Percentiles rank a stretch among this genome's conserved stretches.
phyloP scores from a whole-genome alignment of 768 basidiomycete species.

The Dentipellis sp. region DNA sequence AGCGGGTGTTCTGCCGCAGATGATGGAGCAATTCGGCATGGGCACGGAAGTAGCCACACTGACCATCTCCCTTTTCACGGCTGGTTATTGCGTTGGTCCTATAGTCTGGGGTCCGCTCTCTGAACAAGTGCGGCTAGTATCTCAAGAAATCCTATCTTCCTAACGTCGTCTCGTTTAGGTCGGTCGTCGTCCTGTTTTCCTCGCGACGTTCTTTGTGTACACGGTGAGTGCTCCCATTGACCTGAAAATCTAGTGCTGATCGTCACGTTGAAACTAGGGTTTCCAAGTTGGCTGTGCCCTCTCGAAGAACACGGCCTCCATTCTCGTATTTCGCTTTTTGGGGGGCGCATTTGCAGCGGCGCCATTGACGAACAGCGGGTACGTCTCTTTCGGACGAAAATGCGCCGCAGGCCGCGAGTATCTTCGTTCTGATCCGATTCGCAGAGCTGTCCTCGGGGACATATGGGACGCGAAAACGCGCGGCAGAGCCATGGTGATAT shows the following conservation, averaged over 20 bases:
- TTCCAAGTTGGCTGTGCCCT: slow-evolving; percentile 61
- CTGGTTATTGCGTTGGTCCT: slow-evolving; percentile 43
- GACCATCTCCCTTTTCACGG: slow-evolving; percentile 53
- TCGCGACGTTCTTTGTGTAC: slow-evolving; percentile 48
- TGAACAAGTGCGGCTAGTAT: slow-evolving; percentile 22
- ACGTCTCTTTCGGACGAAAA: slow-evolving; percentile 7
- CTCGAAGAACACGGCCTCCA: slow-evolving; percentile 46
- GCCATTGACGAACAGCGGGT: slow-evolving; percentile 65
- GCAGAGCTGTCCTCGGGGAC: slow-evolving; percentile 41
- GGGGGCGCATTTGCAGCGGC: slow-evolving; percentile 63
- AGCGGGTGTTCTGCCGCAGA: slow-evolving; percentile 33
- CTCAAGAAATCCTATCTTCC: slow-evolving; percentile 29
- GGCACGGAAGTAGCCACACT: slow-evolving; percentile 42
- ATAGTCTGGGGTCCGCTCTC: slow-evolving; percentile 16
- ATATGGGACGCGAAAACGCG: slow-evolving; percentile 54
- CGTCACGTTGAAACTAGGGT: slow-evolving; percentile 23
- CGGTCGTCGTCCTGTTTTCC: slow-evolving; percentile 52
- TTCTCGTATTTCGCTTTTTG: slow-evolving; percentile 67
- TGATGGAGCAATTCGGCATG: slow-evolving; percentile 40
- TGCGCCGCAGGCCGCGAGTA: too few relatives aligned
- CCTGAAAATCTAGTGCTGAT: neutral
- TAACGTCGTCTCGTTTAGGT: neutral
- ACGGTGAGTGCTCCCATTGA: slow-evolving; percentile 24
- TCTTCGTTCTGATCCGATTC: slow-evolving; percentile 1
- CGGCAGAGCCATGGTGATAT: slow-evolving; percentile 58